A percentile compares a stretch with the other conserved stretches of the same genome.
phyloP scores from a whole-genome alignment of 768 basidiomycete genomes.

The Mycena rosella region DNA sequence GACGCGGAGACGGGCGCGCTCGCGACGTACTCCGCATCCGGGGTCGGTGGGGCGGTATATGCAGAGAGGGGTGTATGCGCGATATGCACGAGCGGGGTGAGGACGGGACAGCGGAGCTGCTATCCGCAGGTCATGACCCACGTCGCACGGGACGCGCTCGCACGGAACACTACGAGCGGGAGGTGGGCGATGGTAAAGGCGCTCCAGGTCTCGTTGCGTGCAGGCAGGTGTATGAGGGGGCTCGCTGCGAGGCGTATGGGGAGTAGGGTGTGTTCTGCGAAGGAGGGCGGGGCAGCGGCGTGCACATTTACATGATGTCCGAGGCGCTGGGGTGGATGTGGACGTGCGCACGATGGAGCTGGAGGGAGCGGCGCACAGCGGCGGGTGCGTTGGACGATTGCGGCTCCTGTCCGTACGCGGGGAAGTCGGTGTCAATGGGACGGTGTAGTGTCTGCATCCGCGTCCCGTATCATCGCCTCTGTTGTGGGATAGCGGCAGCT shows the following conservation, averaged over 20 bases:
- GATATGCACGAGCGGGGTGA: slow-evolving; percentile 13
- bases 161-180: neutral
- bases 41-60: slow-evolving; percentile 19
- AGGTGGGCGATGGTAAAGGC: neutral
- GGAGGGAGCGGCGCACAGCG: too few species aligned
- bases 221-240: too few species aligned
- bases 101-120: slow-evolving; percentile 12
- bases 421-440: too few species aligned
- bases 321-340: neutral
- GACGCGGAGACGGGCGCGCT: slow-evolving; percentile 12
- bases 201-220: neutral
- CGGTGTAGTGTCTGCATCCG: too few species aligned
- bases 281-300: neutral
- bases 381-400: too few species aligned
- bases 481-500: too few species aligned
- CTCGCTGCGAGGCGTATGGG: neutral
- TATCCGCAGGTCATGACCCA: slow-evolving; percentile 10
- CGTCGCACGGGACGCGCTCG: too few species aligned
- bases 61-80: slow-evolving; percentile 14
- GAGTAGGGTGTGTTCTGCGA: neutral
- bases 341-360: too few species aligned
- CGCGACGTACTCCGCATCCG: slow-evolving; percentile 18
- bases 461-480: neutral
- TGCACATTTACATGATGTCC: slow-evolving; percentile 14
- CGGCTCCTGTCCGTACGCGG: too few species aligned